Evolutionary conservation across 2,329 filamentous ascomycete species (phyloP).

Genomic region (Dactylonectria macrodidyma): DNA sequence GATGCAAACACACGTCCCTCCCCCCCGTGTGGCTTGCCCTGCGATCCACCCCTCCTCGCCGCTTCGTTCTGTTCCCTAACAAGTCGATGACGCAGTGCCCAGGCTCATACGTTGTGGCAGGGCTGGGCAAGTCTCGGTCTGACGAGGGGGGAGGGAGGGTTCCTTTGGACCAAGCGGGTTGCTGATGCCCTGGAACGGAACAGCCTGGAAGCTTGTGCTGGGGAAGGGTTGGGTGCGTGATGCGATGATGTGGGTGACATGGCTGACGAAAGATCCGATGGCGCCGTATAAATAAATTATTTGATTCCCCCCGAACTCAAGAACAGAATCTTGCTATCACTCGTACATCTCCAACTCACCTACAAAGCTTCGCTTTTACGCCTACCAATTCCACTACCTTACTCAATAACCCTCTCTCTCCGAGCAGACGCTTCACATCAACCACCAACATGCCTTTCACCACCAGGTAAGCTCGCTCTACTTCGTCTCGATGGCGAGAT

Average conservation of each 20-base stretch:
- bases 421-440: conserved; percentile 36
- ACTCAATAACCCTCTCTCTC: conserved; percentile 21
- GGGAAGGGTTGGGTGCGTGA: conserved; percentile 29
- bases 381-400: conserved; percentile 20
- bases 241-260: conserved; percentile 34
- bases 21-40: conserved; percentile 4
- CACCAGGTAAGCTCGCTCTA: conserved; percentile 62
- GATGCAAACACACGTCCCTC: not conserved
- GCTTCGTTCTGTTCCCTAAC: not conserved
- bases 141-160: conserved; percentile 9
- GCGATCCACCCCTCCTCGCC: not conserved
- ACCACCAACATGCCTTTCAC: conserved; percentile 71
- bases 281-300: conserved; percentile 43
- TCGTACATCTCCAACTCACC: conserved; percentile 17
- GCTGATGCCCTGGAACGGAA: conserved; percentile 38
- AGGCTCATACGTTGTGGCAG: conserved; percentile 38
- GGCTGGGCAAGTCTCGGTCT: conserved; percentile 32
- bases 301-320: conserved; percentile 33
- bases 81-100: conserved; percentile 54
- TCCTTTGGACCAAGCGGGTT: conserved; percentile 7
- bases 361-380: conserved; percentile 17
- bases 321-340: not conserved
- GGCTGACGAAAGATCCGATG: conserved; percentile 31
- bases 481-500: conserved; percentile 26
- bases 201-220: conserved; percentile 35